Conservation (phyloP, 176 grass and related monocot species). For the Oryza nivara region DNA sequence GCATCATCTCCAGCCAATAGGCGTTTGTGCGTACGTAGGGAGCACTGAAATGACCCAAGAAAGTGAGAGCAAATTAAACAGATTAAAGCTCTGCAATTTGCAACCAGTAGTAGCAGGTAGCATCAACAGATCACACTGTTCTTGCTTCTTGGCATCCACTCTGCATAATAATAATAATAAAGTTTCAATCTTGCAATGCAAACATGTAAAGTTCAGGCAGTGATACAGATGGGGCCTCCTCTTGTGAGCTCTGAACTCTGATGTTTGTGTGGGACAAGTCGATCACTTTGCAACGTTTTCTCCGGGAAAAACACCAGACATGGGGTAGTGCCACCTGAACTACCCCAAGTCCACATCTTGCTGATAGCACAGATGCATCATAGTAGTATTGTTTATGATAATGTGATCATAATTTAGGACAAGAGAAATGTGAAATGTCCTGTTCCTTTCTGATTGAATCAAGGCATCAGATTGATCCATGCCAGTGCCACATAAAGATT, state of each 20-base stretch:
- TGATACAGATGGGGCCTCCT: constrained; percentile 33
- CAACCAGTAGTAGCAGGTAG: background rate
- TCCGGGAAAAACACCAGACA: constrained; percentile 44
- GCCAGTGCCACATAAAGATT: background rate
- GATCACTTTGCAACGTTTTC: constrained; percentile 37
- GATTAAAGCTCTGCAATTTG: background rate
- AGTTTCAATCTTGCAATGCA: constrained; percentile 30
- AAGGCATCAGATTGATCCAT: constrained; percentile 23
- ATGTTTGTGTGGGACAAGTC: constrained; percentile 21
- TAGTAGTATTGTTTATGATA: background rate
- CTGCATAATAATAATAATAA: constrained; percentile 13
- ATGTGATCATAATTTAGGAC: background rate
- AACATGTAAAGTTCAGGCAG: constrained; percentile 41
- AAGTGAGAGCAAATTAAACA: background rate
- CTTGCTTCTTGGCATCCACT: constrained; percentile 8
- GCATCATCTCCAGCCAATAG: constrained; percentile 47
- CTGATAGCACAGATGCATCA: constrained; percentile 12
- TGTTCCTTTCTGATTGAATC: constrained; percentile 11
- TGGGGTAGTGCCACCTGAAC: constrained; percentile 50
- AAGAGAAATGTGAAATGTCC: background rate
- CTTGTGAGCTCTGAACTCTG: constrained; percentile 34
- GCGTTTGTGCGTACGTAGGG: constrained; percentile 30
- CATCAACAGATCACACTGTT: constrained; percentile 1
- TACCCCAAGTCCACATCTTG: constrained; percentile 20
- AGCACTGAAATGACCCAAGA: constrained; percentile 60